Evolutionary conservation across 805 yeast genomes (phyloP), one percentile per base, ranked within the genome.

Genomic region (Wickerhamomyces ciferrii): DNA sequence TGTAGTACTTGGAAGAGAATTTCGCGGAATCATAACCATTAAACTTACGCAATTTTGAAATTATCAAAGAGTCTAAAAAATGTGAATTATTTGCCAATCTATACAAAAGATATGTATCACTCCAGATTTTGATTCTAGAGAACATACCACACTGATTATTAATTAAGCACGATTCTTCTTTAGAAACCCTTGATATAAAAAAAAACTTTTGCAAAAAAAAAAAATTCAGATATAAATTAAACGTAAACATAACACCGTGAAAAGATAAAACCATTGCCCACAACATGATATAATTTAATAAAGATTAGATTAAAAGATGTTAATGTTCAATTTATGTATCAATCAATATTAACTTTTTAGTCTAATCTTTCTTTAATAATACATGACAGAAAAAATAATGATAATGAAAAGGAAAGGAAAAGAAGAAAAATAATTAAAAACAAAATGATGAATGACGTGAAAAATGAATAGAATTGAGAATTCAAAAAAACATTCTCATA

Each of bases 211-310:
- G 10, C 19, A 38, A 38, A 38, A 38, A 39, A 39, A 24, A 19
- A 25, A 15, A 39, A 39, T 15, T 8, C 32, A 25, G 29, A 27
- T 9, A 10, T 27, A 8, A 27, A 27, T 27, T 27, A 27, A 27
- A 27, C 14, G 14, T 27, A 27, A n/a, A 27, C 31, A 27, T 27
- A 27, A 27, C 31, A 27, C 31, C 31, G 31, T 10, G 18, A 8
- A 34, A 37, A 17, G 25, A 37, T 37, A 14, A 37, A 37, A 37
- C 39, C 39, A 27, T 37, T 37, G 39, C 39, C 39, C 39, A 37
- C n/a, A 20, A 21, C 24, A 37, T 37, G 39, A 19, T 20, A 37
- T 37, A 10, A 35, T 35, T 27, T 27, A n/a, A n/a, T n/a, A n/a
- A n/a, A n/a, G n/a, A n/a, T 27, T 8, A 14, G 25, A 23, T 23